Evolutionary conservation across 2,329 filamentous ascomycete species (phyloP), one percentile per base, ranked within the genome.

Genomic region (Cercospora janseana): DNA sequence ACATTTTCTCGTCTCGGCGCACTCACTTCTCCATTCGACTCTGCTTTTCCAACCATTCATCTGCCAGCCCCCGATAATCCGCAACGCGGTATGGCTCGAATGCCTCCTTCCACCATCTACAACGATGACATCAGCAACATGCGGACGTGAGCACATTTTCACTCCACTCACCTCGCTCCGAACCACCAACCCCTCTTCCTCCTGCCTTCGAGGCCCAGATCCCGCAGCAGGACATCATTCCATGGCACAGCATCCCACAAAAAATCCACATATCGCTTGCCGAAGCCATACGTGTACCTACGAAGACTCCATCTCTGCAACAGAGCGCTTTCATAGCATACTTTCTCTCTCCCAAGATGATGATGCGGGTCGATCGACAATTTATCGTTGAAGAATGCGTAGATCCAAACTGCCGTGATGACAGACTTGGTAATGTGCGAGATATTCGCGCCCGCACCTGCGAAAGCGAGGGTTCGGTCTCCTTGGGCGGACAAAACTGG

Each of bases 21-120:
- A 18, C 15, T 43, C 26, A 43, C 31, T 24, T 34, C 12, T 15
- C 31, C 32, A 45, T 48, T 9, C 7, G 34, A 20, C 34, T 46
- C 43, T 45, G 40, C 52, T 24, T 52, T 37, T 15, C 46, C 37
- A 56, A 23, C 49, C 49, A 56, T 49, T 52, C 46, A 9, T 46
- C 42, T 27, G 32, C 46, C 24, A 56, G 8, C 23, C 53, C 46
- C 15, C 46, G 26, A 50, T 56, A 52, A 34, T 56, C 53, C 24
- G 6, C 41, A 20, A 42, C 16, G 18, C 16, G 41, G 47, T 52
- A 56, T 18, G 49, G 46, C 42, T 52, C 49, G 40, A 52, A 55
- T n/a, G 18, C 24, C 37, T 52, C 49, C n/a, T 35, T 42, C 29
- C 46, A 47, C 49, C 46, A 47, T 31, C 44, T 44, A 12, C 35